Evolutionary conservation across 257 asterid genomes (phyloP).

Genomic region (Rhazya stricta): DNA sequence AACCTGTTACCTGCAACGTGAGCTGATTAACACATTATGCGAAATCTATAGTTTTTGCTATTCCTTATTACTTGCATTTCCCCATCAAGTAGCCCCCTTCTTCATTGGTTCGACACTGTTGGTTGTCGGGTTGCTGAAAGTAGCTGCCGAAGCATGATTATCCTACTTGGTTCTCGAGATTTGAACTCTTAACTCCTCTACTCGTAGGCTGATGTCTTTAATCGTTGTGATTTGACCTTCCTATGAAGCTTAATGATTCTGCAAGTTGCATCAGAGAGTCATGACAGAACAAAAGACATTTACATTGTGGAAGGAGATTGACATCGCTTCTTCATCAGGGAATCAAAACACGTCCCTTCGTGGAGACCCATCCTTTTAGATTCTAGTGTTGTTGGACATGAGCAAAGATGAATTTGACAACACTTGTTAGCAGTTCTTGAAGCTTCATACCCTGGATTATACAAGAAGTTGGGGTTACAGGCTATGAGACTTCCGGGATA

Average conservation of each 20-base stretch:
- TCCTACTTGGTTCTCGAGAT: no score
- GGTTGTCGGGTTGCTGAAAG: background rate
- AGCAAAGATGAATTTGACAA: background rate
- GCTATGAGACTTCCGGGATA: background rate
- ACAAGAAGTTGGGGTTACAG: background rate
- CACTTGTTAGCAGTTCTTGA: background rate
- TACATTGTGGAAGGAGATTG: background rate
- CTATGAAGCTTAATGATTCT: background rate
- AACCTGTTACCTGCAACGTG: background rate
- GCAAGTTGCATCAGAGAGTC: background rate
- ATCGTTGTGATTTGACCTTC: slow-evolving; percentile 1
- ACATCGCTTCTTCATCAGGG: background rate
- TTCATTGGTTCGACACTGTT: background rate
- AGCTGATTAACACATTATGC: slow-evolving; percentile 1
- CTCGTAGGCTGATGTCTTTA: background rate
- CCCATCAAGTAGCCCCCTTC: background rate
- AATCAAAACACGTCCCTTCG: background rate
- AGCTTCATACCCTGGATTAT: background rate
- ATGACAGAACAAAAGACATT: slow-evolving; percentile 3
- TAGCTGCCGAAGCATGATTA: slow-evolving; percentile 2
- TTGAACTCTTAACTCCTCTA: no score
- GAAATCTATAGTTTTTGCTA: background rate
- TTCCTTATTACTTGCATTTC: background rate
- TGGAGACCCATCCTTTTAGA: background rate
- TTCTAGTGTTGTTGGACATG: background rate